These are phyloP conservation scores for Patellifolia procumbens DNA, from an alignment of 179 eudicot species.

Conservation along the genomic window DNA sequence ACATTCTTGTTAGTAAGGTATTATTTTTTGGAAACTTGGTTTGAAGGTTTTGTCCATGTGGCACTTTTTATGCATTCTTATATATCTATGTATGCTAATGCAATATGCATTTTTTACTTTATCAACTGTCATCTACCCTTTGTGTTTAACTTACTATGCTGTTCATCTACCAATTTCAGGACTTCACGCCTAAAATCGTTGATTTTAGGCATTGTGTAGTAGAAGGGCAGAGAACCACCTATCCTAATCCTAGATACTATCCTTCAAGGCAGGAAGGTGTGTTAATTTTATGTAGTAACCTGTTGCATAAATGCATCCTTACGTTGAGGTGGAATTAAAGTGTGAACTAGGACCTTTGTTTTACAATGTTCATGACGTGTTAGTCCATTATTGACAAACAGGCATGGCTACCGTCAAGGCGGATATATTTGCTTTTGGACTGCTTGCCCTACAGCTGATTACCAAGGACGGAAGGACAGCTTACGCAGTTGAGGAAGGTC, in stretches of 20 bases:
- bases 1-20: slow-evolving; percentile 37
- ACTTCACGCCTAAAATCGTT: slow-evolving; percentile 34
- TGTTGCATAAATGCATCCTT: too few species aligned
- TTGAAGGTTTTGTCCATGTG: not conserved
- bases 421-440: slow-evolving; percentile 39
- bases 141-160: not conserved
- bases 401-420: slow-evolving; percentile 25
- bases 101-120: not conserved
- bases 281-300: not conserved
- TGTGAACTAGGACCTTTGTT: not conserved
- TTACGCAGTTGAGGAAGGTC: slow-evolving; percentile 30
- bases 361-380: not conserved
- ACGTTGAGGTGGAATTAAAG: not conserved
- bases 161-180: slow-evolving; percentile 25
- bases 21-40: not conserved
- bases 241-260: slow-evolving; percentile 30
- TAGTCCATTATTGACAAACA: slow-evolving; percentile 10
- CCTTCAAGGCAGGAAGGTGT: slow-evolving; percentile 32
- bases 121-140: not conserved
- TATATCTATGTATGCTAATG: not conserved
- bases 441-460: slow-evolving; percentile 38
- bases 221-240: slow-evolving; percentile 33
- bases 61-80: not conserved
- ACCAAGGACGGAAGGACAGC: slow-evolving; percentile 39
- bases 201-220: slow-evolving; percentile 36